These are phyloP conservation scores for Clavispora fructus DNA, from an alignment of 805 yeast genomes.

Conservation along the genomic window DNA sequence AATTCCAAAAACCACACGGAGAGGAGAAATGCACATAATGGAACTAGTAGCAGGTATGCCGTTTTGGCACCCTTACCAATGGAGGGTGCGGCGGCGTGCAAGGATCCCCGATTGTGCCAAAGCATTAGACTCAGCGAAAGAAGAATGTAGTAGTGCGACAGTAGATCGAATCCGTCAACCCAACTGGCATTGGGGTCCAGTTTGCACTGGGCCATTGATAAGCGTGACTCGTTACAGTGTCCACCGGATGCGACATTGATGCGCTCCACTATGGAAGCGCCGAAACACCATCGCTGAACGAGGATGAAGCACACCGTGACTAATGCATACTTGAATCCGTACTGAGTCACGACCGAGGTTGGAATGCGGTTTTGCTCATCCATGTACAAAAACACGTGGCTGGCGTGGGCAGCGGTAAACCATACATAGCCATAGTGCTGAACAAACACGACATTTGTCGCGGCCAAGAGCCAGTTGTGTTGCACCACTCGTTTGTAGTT, in stretches of 20 bases:
- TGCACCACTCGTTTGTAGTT: constrained; percentile 11
- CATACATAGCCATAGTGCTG: constrained; percentile 25
- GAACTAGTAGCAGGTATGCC: not conserved
- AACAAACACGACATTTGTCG: constrained; percentile 19
- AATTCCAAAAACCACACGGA: constrained; percentile 10
- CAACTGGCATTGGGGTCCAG: constrained; percentile 2
- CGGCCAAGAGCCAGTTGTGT: constrained; percentile 7
- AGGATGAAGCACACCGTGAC: constrained; percentile 5
- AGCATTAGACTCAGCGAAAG: constrained; percentile 9
- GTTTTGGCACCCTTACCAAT: not conserved
- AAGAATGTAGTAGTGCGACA: constrained; percentile 13
- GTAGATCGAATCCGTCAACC: constrained; percentile 13
- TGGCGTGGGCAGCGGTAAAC: constrained; percentile 20
- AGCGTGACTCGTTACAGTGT: constrained; percentile 3
- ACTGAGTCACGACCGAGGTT: constrained; percentile 3
- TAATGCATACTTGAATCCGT: constrained; percentile 4
- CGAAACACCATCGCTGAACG: constrained; percentile 27
- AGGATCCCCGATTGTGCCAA: not conserved
- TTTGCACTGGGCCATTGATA: constrained; percentile 3
- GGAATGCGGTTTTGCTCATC: constrained; percentile 2
- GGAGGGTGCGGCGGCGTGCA: not conserved
- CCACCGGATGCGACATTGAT: constrained; percentile 14
- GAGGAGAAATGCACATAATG: constrained; percentile 1
- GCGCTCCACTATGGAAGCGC: constrained; percentile 29
- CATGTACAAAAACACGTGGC: constrained; percentile 5